A percentile compares a stretch with the other conserved stretches of the same genome.
Conservation (phyloP, 1,284 basidiomycete species). For the Inonotus hispidus region DNA sequence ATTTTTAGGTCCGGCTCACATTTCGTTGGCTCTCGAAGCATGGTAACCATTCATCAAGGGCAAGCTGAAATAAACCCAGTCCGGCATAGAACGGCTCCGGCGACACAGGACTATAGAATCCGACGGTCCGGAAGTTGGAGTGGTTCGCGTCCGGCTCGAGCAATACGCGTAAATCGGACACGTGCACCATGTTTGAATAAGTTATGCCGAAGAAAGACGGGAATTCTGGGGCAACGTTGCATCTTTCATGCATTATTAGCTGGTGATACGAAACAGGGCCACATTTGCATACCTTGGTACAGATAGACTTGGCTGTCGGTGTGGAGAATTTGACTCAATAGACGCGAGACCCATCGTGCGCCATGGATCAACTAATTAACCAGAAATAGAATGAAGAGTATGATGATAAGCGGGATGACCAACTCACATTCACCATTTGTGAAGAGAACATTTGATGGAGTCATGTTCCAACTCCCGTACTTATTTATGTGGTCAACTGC, state of each 20-base stretch:
- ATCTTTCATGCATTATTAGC: slow-evolving; percentile 27
- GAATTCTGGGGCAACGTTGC: slow-evolving; percentile 31
- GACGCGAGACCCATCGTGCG: slow-evolving; percentile 47
- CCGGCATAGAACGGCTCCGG: slow-evolving; percentile 43
- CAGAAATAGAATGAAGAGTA: background rate
- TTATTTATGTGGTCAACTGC: slow-evolving; percentile 41
- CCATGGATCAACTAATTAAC: slow-evolving; percentile 43
- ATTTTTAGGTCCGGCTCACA: background rate
- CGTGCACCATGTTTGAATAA: slow-evolving; percentile 43
- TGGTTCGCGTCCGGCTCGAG: slow-evolving; percentile 43
- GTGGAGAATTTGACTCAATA: slow-evolving; percentile 41
- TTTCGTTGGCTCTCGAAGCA: slow-evolving; percentile 29
- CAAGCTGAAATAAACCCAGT: slow-evolving; percentile 40
- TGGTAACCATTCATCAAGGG: slow-evolving; percentile 44
- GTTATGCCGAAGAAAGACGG: slow-evolving; percentile 42
- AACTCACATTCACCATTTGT: slow-evolving; percentile 45
- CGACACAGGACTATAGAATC: slow-evolving; percentile 43
- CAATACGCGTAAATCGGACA: slow-evolving; percentile 43
- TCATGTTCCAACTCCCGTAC: slow-evolving; percentile 48
- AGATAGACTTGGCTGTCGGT: slow-evolving; percentile 33
- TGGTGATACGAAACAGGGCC: background rate
- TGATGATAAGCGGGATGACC: background rate
- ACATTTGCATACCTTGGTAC: slow-evolving; percentile 33
- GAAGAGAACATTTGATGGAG: slow-evolving; percentile 42
- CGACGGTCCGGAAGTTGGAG: slow-evolving; percentile 42